Percentiles rank a stretch among this genome's conserved stretches.
Conservation (phyloP, 345 rosid species). For the Brassica cretica region DNA sequence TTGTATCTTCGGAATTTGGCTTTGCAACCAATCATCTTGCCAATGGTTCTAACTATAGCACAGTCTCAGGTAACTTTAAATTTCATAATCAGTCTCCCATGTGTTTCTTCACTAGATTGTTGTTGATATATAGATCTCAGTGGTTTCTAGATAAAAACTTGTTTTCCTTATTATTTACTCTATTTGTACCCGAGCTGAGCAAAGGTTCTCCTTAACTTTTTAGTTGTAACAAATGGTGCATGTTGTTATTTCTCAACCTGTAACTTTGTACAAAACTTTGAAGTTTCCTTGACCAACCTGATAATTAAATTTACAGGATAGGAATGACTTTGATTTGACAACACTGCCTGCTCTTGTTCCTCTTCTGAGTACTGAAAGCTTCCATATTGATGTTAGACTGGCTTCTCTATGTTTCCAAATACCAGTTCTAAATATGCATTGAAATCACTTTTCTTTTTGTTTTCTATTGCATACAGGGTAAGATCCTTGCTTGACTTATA, state of each 20-base stretch:
- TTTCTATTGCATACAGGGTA: neutral
- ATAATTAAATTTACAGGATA: conserved; percentile 59
- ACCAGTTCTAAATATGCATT: conserved; percentile 18
- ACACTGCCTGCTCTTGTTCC: conserved; percentile 97
- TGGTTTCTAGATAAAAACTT: neutral
- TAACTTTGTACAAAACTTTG: neutral
- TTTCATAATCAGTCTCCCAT: neutral
- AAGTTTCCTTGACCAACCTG: neutral
- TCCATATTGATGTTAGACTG: conserved; percentile 32
- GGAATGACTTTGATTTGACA: conserved; percentile 80
- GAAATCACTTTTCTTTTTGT: neutral
- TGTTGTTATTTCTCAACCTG: neutral
- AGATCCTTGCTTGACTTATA: conserved; percentile 3
- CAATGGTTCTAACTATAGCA: conserved; percentile 95
- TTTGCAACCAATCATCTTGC: conserved; percentile 92
- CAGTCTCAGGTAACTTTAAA: conserved; percentile 75
- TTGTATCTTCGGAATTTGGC: conserved; percentile 72
- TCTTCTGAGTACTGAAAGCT: conserved; percentile 54
- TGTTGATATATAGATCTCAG: conserved; percentile 1
- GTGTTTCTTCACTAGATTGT: conserved; percentile 15
- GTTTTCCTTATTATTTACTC: neutral
- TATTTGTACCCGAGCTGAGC: neutral
- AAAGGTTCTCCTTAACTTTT: neutral
- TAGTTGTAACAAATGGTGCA: conserved; percentile 5
- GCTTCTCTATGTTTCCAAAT: neutral